phyloP scores from a whole-genome alignment of 2,329 filamentous ascomycete species.

The Hymenoscyphus scutula region DNA sequence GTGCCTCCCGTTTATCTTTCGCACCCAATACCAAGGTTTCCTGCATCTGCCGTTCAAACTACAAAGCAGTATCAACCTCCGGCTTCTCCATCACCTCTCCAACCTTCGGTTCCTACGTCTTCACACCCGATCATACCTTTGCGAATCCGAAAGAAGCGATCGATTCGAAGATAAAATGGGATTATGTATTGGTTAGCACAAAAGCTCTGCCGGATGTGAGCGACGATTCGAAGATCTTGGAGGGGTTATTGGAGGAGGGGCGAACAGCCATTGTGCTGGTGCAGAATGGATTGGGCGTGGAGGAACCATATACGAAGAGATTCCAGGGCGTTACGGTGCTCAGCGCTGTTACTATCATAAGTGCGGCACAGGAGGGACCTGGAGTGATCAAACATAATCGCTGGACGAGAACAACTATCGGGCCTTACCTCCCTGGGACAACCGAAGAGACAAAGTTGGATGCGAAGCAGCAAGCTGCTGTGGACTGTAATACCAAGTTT shows the following conservation, averaged over 20 bases:
- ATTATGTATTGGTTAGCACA: constrained; percentile 35
- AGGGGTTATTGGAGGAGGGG: constrained; percentile 28
- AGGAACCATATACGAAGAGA: constrained; percentile 57
- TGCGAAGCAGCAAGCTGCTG: constrained; percentile 14
- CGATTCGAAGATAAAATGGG: constrained; percentile 41
- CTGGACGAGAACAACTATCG: constrained; percentile 71
- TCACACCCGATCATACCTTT: constrained; percentile 60
- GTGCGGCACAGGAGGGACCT: constrained; percentile 61
- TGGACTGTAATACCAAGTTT: constrained; percentile 43
- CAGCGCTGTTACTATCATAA: constrained; percentile 67
- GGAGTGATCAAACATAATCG: constrained; percentile 68
- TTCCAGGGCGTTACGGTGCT: constrained; percentile 61
- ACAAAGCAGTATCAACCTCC: constrained; percentile 55
- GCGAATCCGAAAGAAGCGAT: constrained; percentile 50
- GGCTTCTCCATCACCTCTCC: constrained; percentile 66
- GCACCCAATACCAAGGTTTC: constrained; percentile 57
- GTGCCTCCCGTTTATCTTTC: constrained; percentile 64
- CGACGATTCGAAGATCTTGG: constrained; percentile 32
- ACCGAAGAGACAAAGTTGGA: constrained; percentile 28
- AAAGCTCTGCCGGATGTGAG: constrained; percentile 35
- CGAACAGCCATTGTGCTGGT: constrained; percentile 32
- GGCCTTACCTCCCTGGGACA: constrained; percentile 57
- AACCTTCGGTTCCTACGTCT: constrained; percentile 65
- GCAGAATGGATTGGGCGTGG: constrained; percentile 36
- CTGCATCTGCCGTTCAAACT: constrained; percentile 73